Percentiles rank a stretch among this genome's conserved stretches.
Conservation (phyloP, 805 yeast species). For the Metschnikowia vanudenii region DNA sequence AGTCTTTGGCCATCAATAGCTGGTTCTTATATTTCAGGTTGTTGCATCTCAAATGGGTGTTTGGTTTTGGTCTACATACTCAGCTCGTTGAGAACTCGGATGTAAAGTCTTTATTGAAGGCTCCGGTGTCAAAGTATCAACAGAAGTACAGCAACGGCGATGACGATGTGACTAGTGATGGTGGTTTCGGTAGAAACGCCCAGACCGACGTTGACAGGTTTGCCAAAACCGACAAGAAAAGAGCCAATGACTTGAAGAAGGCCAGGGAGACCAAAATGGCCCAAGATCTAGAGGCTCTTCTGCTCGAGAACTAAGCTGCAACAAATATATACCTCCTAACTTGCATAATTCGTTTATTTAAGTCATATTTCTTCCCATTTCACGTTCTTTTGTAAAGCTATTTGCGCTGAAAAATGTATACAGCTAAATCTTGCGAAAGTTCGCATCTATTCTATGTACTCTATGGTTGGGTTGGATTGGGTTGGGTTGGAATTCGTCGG, state of each 20-base stretch:
- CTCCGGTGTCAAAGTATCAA: constrained; percentile 26
- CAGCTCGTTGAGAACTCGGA: constrained; percentile 43
- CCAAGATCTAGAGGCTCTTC: constrained; percentile 32
- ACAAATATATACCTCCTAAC: too few relatives aligned
- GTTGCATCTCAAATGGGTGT: constrained; percentile 49
- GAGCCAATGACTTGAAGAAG: constrained; percentile 36
- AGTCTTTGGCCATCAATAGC: constrained; percentile 45
- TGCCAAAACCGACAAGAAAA: constrained; percentile 28
- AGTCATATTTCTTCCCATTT: too few relatives aligned
- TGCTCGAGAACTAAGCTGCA: constrained; percentile 12
- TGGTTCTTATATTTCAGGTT: constrained; percentile 52
- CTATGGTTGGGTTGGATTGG: constrained; percentile 2
- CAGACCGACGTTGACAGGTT: constrained; percentile 18
- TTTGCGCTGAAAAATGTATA: too few relatives aligned
- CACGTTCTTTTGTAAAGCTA: too few relatives aligned
- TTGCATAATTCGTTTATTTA: too few relatives aligned
- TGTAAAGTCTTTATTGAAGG: constrained; percentile 37
- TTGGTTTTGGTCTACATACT: constrained; percentile 50
- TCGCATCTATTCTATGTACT: constrained; percentile 9
- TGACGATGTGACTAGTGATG: constrained; percentile 2
- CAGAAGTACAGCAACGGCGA: constrained; percentile 15
- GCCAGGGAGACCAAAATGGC: constrained; percentile 36
- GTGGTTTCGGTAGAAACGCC: constrained; percentile 16
- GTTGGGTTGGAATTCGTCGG: background rate
- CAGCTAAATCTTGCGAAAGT: background rate